Evolutionary conservation across 1,139 yeast species (phyloP), one percentile per base, ranked within the genome.

Genomic region (Chernovozyma aurita): DNA sequence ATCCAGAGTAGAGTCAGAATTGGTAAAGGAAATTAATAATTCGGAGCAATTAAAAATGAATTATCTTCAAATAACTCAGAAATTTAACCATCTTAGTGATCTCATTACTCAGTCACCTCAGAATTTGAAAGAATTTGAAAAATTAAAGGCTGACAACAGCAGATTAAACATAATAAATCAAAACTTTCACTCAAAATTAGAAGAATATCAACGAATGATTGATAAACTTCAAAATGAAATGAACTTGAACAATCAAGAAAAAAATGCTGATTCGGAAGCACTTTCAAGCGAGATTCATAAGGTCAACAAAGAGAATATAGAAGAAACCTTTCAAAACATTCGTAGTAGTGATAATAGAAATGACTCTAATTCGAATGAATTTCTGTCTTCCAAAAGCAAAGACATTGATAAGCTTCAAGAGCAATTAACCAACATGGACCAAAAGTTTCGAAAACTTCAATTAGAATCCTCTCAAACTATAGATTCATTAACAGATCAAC

Each of bases 181-280:
- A 25, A 44, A 42, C 8, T 55, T 57, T 15, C 58, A 55, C 30
- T 37, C 46, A 6, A 61, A 57, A 38, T 53, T 64, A 27, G 57
- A 52, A 18, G 59, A 61, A 32, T 63, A 63, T 40, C 65, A 65
- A 39, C 42, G 39, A 13, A 54, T 54, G 31, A 60, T 63, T 21
- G 62, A 55, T 37, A 56, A 52, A 37, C 53, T 71, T 34, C 67
- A 61, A 43, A 43, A 41, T 3, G 65, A 63, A 33, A 60, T 65
- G 9, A 51, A 55, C 31, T 6, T 6, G 8, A 59, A 54, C 4
- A 52, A 59, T 36, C 52, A 52, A 30, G 45, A 46, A 14, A 30
- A 40, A 18, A 18, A 13, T 5, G 9, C 22, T 20, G 6, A 7
- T 7, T 20, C 22, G 22, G 6, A 6, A 6, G 22, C 22, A 20